Percentiles rank a stretch among this genome's conserved stretches.
phyloP scores from a whole-genome alignment of 1,284 basidiomycete species.

The Stygiomarasmius scandens region DNA sequence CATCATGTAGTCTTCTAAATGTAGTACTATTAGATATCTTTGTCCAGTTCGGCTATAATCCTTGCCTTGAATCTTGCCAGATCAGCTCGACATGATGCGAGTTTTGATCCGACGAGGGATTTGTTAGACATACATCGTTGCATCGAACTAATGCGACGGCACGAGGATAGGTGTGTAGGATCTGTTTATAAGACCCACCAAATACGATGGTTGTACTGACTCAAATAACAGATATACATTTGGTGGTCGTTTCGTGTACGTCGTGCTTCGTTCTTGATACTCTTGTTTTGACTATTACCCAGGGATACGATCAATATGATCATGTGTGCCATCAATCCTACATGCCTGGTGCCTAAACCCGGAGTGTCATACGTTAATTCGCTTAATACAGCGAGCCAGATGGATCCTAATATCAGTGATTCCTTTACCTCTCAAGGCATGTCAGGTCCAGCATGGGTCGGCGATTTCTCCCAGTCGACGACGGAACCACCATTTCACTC shows the following conservation, averaged over 20 bases:
- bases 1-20: too few relatives aligned
- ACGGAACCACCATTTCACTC: too few relatives aligned
- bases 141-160: constrained; percentile 56
- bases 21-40: constrained; percentile 29
- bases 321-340: not conserved
- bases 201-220: too few relatives aligned
- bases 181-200: not conserved
- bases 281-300: not conserved
- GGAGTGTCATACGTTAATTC: too few relatives aligned
- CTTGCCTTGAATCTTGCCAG: constrained; percentile 76
- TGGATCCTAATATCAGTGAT: too few relatives aligned
- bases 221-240: constrained; percentile 2
- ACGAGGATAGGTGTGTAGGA: constrained; percentile 48
- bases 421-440: too few relatives aligned
- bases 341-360: not conserved
- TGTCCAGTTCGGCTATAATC: constrained; percentile 69
- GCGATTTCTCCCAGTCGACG: too few relatives aligned
- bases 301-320: constrained; percentile 6
- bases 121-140: constrained; percentile 74
- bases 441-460: too few relatives aligned
- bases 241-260: constrained; percentile 8
- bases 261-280: not conserved
- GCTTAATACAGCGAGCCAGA: too few relatives aligned
- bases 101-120: constrained; percentile 58
- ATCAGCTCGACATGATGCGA: constrained; percentile 54